phyloP scores from a whole-genome alignment of 73 alveolate genomes.

The Paramecium pentaurelia region DNA sequence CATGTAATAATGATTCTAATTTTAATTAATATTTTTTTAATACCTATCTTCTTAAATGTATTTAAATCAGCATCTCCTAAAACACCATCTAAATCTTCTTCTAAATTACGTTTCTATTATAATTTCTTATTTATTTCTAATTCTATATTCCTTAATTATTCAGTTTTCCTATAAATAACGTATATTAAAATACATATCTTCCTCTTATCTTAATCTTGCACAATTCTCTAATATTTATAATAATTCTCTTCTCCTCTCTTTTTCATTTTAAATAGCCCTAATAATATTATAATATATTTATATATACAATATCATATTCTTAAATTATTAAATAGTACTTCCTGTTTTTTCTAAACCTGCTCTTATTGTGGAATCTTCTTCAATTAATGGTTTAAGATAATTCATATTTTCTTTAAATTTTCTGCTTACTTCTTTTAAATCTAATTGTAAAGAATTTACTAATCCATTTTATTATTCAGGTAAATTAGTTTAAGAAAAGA shows the following conservation, averaged over 20 bases:
- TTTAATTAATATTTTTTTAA: not conserved
- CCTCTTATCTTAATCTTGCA: slow-evolving; percentile 56
- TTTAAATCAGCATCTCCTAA: slow-evolving; percentile 62
- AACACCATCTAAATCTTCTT: slow-evolving; percentile 60
- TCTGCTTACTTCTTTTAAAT: slow-evolving; percentile 19
- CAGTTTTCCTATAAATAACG: slow-evolving; percentile 30
- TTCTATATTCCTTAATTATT: slow-evolving; percentile 50
- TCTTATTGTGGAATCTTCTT: slow-evolving; percentile 55
- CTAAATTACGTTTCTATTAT: slow-evolving; percentile 53
- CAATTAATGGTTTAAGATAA: slow-evolving; percentile 52
- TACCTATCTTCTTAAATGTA: slow-evolving; percentile 39
- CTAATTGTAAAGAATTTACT: not conserved
- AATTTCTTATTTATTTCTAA: slow-evolving; percentile 52
- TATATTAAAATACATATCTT: slow-evolving; percentile 34
- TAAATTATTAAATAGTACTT: slow-evolving; percentile 32
- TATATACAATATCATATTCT: slow-evolving; percentile 27
- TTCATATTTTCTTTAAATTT: slow-evolving; percentile 55
- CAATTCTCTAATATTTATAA: slow-evolving; percentile 43
- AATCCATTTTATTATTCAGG: not conserved
- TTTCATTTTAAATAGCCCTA: slow-evolving; percentile 57
- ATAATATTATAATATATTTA: not conserved
- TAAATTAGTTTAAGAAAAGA: slow-evolving; percentile 6
- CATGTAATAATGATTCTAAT: not conserved
- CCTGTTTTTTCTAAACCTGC: slow-evolving; percentile 50
- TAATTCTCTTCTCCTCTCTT: slow-evolving; percentile 58